Evolutionary conservation across 352 stramenopile species (phyloP).

Genomic region (Pythium pectinolyticum): DNA sequence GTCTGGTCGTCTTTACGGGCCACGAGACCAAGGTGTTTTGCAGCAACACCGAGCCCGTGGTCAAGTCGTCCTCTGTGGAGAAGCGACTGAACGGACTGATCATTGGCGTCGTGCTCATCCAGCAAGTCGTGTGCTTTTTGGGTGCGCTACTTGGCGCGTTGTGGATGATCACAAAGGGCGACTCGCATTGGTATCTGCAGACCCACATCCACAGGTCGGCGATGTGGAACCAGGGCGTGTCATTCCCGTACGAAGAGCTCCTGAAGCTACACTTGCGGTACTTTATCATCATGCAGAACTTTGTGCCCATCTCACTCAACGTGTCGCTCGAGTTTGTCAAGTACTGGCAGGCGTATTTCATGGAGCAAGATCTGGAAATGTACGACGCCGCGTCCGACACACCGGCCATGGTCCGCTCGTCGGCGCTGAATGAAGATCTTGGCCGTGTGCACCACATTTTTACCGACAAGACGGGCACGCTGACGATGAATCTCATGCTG

Average conservation of each 20-base stretch:
- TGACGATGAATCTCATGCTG: slow-evolving; percentile 96
- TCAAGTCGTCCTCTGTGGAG: slow-evolving; percentile 82
- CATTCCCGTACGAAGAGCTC: slow-evolving; percentile 56
- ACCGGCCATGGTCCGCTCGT: slow-evolving; percentile 75
- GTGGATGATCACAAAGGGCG: slow-evolving; percentile 68
- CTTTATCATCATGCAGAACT: slow-evolving; percentile 97
- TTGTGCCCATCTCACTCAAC: slow-evolving; percentile 98
- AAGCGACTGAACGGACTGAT: slow-evolving; percentile 72
- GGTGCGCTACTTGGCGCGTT: slow-evolving; percentile 60
- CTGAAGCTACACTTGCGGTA: slow-evolving; percentile 90
- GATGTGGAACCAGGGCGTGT: slow-evolving; percentile 31
- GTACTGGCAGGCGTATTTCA: slow-evolving; percentile 94
- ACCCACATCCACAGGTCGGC: slow-evolving; percentile 17
- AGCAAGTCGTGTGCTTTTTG: slow-evolving; percentile 71
- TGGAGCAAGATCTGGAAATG: slow-evolving; percentile 91
- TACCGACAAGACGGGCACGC: slow-evolving; percentile 95
- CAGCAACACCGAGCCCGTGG: slow-evolving; percentile 71
- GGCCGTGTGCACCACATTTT: slow-evolving; percentile 91
- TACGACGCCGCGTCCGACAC: slow-evolving; percentile 91
- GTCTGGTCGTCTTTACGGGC: slow-evolving; percentile 89
- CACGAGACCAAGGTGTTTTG: slow-evolving; percentile 86
- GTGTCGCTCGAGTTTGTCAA: slow-evolving; percentile 97
- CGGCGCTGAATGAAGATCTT: slow-evolving; percentile 91
- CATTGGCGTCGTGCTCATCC: slow-evolving; percentile 68
- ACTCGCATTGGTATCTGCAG: slow-evolving; percentile 70